phyloP scores from a whole-genome alignment of 2,329 filamentous ascomycete species.

The Macrophomina pseudophaseolina region DNA sequence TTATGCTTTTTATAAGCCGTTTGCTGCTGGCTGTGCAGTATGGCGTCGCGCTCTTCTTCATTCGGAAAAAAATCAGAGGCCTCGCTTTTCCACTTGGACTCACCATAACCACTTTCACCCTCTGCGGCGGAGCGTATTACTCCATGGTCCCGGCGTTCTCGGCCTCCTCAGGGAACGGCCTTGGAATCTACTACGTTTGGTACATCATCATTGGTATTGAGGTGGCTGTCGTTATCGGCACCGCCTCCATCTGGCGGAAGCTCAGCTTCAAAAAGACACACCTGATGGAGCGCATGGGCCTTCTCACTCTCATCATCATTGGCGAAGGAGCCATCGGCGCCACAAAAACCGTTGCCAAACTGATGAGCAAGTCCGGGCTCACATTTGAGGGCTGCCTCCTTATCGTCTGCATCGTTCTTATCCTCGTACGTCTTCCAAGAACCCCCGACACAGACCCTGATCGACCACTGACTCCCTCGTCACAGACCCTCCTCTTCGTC shows the following conservation, averaged over 20 bases:
- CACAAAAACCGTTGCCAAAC: slow-evolving; percentile 51
- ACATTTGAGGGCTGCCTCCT: slow-evolving; percentile 42
- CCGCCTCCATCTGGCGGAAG: slow-evolving; percentile 58
- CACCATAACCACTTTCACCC: slow-evolving; percentile 24
- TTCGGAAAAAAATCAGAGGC: not conserved
- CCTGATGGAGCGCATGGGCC: slow-evolving; percentile 62
- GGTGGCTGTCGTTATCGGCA: slow-evolving; percentile 53
- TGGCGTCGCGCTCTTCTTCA: slow-evolving; percentile 25
- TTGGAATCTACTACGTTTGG: slow-evolving; percentile 51
- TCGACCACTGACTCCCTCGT: not conserved
- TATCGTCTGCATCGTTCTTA: slow-evolving; percentile 44
- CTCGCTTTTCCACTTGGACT: slow-evolving; percentile 27
- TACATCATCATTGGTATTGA: slow-evolving; percentile 59
- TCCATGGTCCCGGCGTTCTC: slow-evolving; percentile 27
- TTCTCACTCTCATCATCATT: slow-evolving; percentile 66
- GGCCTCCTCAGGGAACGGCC: slow-evolving; percentile 8
- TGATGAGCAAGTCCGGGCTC: slow-evolving; percentile 37
- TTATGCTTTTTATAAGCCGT: slow-evolving; percentile 30
- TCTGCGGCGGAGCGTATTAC: slow-evolving; percentile 26
- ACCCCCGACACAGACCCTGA: no score
- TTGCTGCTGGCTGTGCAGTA: slow-evolving; percentile 29
- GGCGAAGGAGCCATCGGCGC: slow-evolving; percentile 66
- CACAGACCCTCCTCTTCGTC: slow-evolving; percentile 40
- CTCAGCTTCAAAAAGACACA: slow-evolving; percentile 64
- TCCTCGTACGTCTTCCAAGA: slow-evolving; percentile 35